A percentile compares a stretch with the other conserved stretches of the same genome.
These are phyloP conservation scores for Lablab purpureus DNA, from an alignment of 306 rosid genomes.

Conservation along the genomic window DNA sequence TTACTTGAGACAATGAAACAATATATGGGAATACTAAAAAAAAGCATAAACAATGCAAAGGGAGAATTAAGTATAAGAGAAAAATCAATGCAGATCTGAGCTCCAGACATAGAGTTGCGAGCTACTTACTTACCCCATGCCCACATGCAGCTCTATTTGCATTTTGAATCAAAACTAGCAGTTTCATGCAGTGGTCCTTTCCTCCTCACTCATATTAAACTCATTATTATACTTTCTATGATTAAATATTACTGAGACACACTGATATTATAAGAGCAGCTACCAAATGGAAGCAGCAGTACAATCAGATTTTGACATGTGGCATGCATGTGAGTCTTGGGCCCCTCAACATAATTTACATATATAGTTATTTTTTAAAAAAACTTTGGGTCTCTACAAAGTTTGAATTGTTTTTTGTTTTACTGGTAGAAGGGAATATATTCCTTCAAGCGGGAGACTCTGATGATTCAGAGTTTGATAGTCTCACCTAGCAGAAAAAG, in stretches of 20 bases:
- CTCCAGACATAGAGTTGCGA: conserved; percentile 70
- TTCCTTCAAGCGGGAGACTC: conserved; percentile 56
- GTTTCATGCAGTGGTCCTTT: conserved; percentile 60
- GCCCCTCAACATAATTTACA: conserved; percentile 46
- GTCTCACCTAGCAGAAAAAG: conserved; percentile 47
- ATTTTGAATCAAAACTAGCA: conserved; percentile 50
- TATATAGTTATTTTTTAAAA: neutral
- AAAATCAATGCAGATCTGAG: conserved; percentile 52
- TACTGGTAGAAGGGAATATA: conserved; percentile 56
- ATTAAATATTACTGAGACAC: conserved; percentile 45
- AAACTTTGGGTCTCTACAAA: conserved; percentile 45
- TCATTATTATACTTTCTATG: conserved; percentile 41
- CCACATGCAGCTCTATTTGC: conserved; percentile 70
- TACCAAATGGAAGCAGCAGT: conserved; percentile 37
- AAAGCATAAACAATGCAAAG: conserved; percentile 35
- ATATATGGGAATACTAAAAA: conserved; percentile 47
- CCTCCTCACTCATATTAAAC: conserved; percentile 29
- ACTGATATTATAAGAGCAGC: conserved; percentile 41
- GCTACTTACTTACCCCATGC: conserved; percentile 57
- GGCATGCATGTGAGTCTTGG: conserved; percentile 62
- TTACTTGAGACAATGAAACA: conserved; percentile 40
- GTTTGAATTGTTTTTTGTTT: conserved; percentile 51
- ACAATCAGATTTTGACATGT: conserved; percentile 55
- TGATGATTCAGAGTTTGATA: conserved; percentile 58
- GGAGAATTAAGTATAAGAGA: conserved; percentile 36